Evolutionary conservation across 148 eudicot species (phyloP), one percentile per base, ranked within the genome.

Genomic region (Rhododendron molle): DNA sequence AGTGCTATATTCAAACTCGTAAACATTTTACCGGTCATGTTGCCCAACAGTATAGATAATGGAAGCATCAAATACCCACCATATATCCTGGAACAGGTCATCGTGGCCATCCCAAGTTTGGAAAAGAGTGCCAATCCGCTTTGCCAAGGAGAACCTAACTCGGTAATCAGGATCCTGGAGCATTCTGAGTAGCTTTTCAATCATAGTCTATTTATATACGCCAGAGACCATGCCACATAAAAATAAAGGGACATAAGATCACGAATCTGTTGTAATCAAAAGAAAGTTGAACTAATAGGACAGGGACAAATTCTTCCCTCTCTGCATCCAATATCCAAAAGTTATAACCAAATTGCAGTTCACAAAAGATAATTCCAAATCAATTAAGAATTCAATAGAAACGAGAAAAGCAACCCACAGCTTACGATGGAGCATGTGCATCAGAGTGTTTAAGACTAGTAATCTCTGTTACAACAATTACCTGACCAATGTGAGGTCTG

Each of bases 61-160:
- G 46, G 47, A 72, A 15, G 13, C 26, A 36, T 36, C 28, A 44
- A 50, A 49, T 6, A 83, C 79, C 92, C 80, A 96, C 99, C 98
- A 95, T 81, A 97, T 89, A 91, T 97, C 99, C 84, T 88, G 96
- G 88, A 95, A 97, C 86, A 95, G 98, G 88, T 94, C 98, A 84
- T 88, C 86, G 86, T 97, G 99, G 34, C 99, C 99, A 88, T 97
- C 99, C 99, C 99, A 97, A 69, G 98, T 95, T 87, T 93, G 95
- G 89, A 97, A 97, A 85, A 97, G 98, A 86, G 94, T 89, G 84
- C 98, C 94, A 87, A 97, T 92, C 81, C 89, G 90, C 80, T 94
- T 90, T 80, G 98, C 99, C 89, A 97, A 86, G 83, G 83, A 88
- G 85, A 94, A 87, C 73, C 99, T 87, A 86, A 95, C 99, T 88